Conservation (phyloP, 2,329 filamentous ascomycete genomes). For the Fusarium sp. region DNA sequence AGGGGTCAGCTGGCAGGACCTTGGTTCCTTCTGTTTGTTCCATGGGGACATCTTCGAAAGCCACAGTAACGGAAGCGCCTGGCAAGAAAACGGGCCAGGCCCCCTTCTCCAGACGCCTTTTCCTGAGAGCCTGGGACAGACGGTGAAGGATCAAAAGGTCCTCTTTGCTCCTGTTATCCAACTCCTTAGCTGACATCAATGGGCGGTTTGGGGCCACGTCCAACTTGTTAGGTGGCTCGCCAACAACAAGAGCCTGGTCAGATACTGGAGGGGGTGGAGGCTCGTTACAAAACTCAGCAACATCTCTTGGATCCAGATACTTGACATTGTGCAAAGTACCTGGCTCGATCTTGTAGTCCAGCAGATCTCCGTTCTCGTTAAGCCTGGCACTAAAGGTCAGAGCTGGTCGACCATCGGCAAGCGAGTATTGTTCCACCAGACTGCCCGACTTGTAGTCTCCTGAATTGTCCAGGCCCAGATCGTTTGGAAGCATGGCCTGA, state of each 20-base stretch:
- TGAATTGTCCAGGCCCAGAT: constrained; percentile 43
- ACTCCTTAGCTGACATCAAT: constrained; percentile 55
- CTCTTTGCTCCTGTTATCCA: constrained; percentile 53
- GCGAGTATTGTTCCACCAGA: constrained; percentile 62
- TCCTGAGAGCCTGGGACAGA: constrained; percentile 58
- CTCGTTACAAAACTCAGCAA: constrained; percentile 56
- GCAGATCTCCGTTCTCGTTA: constrained; percentile 60
- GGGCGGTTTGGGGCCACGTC: constrained; percentile 46
- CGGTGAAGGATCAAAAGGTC: constrained; percentile 59
- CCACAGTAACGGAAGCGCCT: constrained; percentile 54
- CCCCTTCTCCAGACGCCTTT: constrained; percentile 55
- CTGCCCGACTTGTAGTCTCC: constrained; percentile 48
- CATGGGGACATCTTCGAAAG: constrained; percentile 48
- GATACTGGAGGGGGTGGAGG: constrained; percentile 30
- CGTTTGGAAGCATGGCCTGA: constrained; percentile 64
- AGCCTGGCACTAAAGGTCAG: constrained; percentile 71
- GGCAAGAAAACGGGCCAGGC: constrained; percentile 60
- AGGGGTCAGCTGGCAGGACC: constrained; percentile 57
- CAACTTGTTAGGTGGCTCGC: constrained; percentile 31
- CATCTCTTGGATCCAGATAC: constrained; percentile 63
- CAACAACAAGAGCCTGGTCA: constrained; percentile 44
- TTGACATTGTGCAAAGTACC: constrained; percentile 64
- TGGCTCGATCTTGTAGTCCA: constrained; percentile 64
- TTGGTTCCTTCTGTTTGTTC: constrained; percentile 14
- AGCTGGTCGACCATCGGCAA: constrained; percentile 60